Evolutionary conservation across 805 yeast genomes (phyloP), one percentile per base, ranked within the genome.

Genomic region (Saturnispora zaruensis): DNA sequence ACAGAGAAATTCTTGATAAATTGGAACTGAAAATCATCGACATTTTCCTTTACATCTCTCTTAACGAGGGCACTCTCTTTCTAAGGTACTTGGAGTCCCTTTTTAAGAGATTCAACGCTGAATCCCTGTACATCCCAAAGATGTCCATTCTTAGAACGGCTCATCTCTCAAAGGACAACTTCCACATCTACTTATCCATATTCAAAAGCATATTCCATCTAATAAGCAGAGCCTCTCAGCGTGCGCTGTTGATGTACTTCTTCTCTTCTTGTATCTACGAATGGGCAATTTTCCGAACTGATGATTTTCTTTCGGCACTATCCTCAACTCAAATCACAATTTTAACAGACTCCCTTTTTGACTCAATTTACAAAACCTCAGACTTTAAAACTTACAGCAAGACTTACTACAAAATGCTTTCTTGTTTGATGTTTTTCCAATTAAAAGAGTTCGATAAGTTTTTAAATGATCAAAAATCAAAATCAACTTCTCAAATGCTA

Each of bases 251-350:
- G 7, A 63, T 77, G 41, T 64, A 69, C 40, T 78, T 70, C 52
- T 67, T 78, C 42, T 59, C 77, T n/a, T 71, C 72, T 45, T 62
- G 77, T 3, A 54, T 78, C 6, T 64, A 67, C 51, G 63, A 67
- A 38, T 81, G 85, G 84, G 66, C 76, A 2, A 58, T 72, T 49
- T 67, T 78, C 11, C 67, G 78, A 53, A 75, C 82, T 0, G 48
- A 55, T 5, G 80, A 78, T 46, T 78, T 67, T 51, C 46, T 70
- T 16, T 61, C 59, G 24, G 57, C 60, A 11, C 46, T 58, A 2
- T 52, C 53, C 7, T 45, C 52, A 40, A 24, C 48, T 5, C 20
- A 44, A 1, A 32, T 62, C 5, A 37, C 56, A 3, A 44, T 56
- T 25, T 65, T 63, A 44, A 66, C 66, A 5, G 73, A 68, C 21